phyloP scores from a whole-genome alignment of 208 protist species.

The Leishmania gerbilli region DNA sequence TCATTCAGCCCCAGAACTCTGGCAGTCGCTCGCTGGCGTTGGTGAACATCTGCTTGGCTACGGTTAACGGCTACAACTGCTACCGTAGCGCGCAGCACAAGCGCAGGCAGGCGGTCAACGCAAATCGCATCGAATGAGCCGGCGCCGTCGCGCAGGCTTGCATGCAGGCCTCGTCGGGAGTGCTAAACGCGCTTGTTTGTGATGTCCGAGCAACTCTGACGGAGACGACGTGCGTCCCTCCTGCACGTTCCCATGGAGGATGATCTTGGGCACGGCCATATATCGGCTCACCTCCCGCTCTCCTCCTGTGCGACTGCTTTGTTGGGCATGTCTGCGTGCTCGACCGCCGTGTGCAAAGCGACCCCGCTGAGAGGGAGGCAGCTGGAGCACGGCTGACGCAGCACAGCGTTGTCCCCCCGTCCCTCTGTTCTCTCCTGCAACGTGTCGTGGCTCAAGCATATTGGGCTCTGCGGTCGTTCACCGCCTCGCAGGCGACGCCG shows the following conservation, averaged over 20 bases:
- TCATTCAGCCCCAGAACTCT: constrained; percentile 90
- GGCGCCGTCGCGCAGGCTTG: not conserved
- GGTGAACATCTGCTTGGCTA: constrained; percentile 82
- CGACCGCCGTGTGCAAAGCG: not conserved
- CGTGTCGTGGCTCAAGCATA: not conserved
- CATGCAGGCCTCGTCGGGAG: not conserved
- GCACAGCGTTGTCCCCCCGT: not conserved
- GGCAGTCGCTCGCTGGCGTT: constrained; percentile 81
- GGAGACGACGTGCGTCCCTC: not conserved
- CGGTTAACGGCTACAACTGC: constrained; percentile 89
- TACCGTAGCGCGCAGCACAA: constrained; percentile 68
- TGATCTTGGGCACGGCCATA: not conserved
- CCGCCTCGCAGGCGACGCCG: not conserved
- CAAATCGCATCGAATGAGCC: constrained; percentile 27
- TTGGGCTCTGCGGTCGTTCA: not conserved
- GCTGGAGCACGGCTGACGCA: not conserved
- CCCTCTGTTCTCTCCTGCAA: not conserved
- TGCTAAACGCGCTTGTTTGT: not conserved
- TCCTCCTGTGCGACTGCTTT: too few relatives aligned
- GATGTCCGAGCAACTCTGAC: not conserved
- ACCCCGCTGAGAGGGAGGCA: not conserved
- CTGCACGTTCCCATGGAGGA: not conserved
- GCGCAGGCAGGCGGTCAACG: constrained; percentile 17
- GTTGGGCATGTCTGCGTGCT: not conserved
- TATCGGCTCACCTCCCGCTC: not conserved